Conservation (phyloP, 2,329 filamentous ascomycete genomes). For the Ceratocystis eucalypticola region DNA sequence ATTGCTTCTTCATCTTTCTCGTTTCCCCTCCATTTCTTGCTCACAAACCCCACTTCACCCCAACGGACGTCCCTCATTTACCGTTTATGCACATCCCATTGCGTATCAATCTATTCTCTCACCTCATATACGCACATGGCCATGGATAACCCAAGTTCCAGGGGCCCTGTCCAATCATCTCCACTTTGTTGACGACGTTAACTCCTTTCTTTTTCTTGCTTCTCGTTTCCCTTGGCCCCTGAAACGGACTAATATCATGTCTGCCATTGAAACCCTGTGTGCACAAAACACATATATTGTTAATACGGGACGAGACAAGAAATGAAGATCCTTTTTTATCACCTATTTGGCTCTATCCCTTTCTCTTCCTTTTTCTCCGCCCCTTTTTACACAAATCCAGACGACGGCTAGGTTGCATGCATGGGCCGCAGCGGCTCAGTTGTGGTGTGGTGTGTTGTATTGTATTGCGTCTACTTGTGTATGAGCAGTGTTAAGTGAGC, state of each 20-base stretch:
- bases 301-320: slow-evolving; percentile 3
- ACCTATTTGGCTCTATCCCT: slow-evolving; percentile 19
- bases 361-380: slow-evolving; percentile 5
- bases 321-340: neutral
- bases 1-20: too few species aligned
- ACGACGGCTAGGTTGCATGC: too few species aligned
- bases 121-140: neutral
- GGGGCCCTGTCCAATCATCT: neutral
- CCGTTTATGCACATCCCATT: too few species aligned
- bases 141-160: neutral
- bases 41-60: too few species aligned
- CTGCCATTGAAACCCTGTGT: slow-evolving; percentile 15
- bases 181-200: neutral
- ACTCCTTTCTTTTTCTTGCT: neutral
- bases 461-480: too few species aligned
- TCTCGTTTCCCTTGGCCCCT: slow-evolving; percentile 8
- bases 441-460: too few species aligned
- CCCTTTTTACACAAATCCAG: slow-evolving; percentile 14
- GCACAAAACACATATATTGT: neutral
- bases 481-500: slow-evolving; percentile 10
- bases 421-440: too few species aligned
- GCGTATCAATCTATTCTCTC: too few species aligned
- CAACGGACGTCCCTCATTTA: too few species aligned
- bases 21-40: too few species aligned
- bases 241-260: slow-evolving; percentile 12